Percentiles rank a stretch among this genome's conserved stretches.
Evolutionary conservation across 371 early-diverging fungal species (phyloP).

Genomic region (Chytridiales sp.): DNA sequence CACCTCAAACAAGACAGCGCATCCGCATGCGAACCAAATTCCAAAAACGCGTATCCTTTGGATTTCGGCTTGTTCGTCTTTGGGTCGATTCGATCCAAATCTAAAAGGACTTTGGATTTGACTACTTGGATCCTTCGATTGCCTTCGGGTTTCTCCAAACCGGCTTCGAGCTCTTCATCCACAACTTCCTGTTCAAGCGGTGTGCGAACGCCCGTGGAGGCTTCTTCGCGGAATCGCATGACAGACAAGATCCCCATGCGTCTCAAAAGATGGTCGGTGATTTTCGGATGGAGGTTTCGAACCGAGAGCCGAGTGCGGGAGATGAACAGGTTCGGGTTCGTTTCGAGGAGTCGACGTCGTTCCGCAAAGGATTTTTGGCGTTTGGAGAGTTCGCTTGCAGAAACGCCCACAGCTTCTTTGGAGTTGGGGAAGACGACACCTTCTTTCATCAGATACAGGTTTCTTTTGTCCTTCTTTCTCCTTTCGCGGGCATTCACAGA

Average conservation of each 20-base stretch:
- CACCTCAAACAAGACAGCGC: conserved; percentile 88
- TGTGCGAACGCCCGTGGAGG: conserved; percentile 61
- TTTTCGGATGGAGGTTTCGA: conserved; percentile 72
- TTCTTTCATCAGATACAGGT: conserved; percentile 65
- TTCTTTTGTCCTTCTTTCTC: conserved; percentile 75
- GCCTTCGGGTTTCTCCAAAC: conserved; percentile 48
- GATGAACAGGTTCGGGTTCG: conserved; percentile 85
- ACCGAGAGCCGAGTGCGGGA: conserved; percentile 86
- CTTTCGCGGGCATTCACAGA: conserved; percentile 62
- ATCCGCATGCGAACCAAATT: conserved; percentile 81
- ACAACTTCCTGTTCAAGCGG: conserved; percentile 62
- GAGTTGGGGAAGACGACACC: conserved; percentile 83
- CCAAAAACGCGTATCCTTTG: conserved; percentile 92
- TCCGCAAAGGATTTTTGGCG: conserved; percentile 74
- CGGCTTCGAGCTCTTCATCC: conserved; percentile 53
- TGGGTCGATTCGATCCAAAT: conserved; percentile 74
- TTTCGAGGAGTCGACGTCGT: conserved; percentile 72
- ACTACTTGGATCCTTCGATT: conserved; percentile 21
- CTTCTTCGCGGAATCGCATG: conserved; percentile 79
- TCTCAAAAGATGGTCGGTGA: conserved; percentile 71
- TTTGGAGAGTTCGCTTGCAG: conserved; percentile 70
- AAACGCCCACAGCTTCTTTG: conserved; percentile 71
- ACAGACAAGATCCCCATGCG: conserved; percentile 62
- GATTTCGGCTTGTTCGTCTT: conserved; percentile 64
- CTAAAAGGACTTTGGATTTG: conserved; percentile 80